A percentile compares a stretch with the other conserved stretches of the same genome.
Evolutionary conservation across 1,284 basidiomycete species (phyloP).

Genomic region (Puccinia triticina): DNA sequence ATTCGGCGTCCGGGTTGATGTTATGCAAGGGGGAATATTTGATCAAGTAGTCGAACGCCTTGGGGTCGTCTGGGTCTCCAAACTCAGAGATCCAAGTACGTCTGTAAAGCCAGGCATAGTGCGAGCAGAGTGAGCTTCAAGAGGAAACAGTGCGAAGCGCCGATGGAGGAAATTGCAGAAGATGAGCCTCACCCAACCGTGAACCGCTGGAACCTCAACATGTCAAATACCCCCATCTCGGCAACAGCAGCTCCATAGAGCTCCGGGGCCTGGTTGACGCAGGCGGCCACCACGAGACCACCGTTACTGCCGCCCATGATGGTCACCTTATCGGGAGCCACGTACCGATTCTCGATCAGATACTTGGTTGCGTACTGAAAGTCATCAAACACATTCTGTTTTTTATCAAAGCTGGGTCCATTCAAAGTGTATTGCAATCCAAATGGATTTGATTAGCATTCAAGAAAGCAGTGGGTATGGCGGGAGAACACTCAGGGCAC

Average conservation of each 20-base stretch:
- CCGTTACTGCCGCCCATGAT: conserved; percentile 78
- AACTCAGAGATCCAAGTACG: conserved; percentile 79
- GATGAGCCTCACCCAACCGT: conserved; percentile 66
- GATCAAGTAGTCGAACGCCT: conserved; percentile 80
- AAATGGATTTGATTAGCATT: neutral
- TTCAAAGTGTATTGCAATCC: neutral
- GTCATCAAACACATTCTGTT: conserved; percentile 75
- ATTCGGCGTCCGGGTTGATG: conserved; percentile 63
- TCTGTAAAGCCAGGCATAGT: conserved; percentile 63
- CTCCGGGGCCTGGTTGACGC: conserved; percentile 75
- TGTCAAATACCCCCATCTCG: conserved; percentile 78
- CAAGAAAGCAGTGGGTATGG: conserved; percentile 20
- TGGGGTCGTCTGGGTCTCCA: conserved; percentile 73
- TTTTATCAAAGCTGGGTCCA: conserved; percentile 46
- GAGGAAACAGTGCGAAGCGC: neutral
- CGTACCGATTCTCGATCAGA: conserved; percentile 73
- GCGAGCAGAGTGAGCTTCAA: neutral
- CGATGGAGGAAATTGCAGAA: neutral
- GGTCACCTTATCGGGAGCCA: conserved; percentile 71
- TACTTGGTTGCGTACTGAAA: conserved; percentile 73
- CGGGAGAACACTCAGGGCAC: conserved; percentile 44
- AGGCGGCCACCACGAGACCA: conserved; percentile 77
- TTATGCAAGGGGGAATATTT: conserved; percentile 75
- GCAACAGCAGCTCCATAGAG: conserved; percentile 77
- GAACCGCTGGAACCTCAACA: conserved; percentile 76